phyloP scores from a whole-genome alignment of 257 asterid species.

The Solanum pennellii region DNA sequence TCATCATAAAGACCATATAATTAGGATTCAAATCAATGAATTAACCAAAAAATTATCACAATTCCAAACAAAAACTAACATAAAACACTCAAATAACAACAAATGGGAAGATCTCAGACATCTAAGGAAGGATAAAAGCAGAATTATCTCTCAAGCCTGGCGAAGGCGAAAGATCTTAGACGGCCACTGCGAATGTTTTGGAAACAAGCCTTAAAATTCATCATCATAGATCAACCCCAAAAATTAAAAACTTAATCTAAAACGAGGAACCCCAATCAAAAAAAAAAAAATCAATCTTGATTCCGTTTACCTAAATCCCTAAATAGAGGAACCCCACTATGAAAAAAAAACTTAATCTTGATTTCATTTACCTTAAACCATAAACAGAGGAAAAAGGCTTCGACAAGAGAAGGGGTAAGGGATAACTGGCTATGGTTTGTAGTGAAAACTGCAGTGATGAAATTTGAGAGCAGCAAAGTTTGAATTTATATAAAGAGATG shows the following conservation, averaged over 20 bases:
- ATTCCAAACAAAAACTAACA: neutral
- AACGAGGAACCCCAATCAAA: too few species aligned
- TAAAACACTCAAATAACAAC: neutral
- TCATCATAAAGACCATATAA: neutral
- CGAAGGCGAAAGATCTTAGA: constrained; percentile 62
- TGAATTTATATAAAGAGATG: too few species aligned
- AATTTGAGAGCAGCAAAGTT: too few species aligned
- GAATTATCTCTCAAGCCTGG: constrained; percentile 70
- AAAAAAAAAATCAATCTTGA: too few species aligned
- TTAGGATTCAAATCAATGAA: neutral
- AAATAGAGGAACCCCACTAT: too few species aligned
- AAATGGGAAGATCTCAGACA: constrained; percentile 30
- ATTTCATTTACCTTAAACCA: too few species aligned
- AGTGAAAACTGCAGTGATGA: too few species aligned
- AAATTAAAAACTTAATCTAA: neutral
- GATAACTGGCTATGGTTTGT: too few species aligned
- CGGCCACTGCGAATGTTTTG: constrained; percentile 73
- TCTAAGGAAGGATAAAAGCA: constrained; percentile 73
- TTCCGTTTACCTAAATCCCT: too few species aligned
- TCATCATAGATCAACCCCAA: constrained; percentile 21
- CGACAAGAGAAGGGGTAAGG: too few species aligned
- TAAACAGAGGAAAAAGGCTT: too few species aligned
- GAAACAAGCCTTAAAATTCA: constrained; percentile 52
- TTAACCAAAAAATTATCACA: neutral
- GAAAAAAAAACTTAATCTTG: too few species aligned